These are phyloP conservation scores for Postia placenta DNA, from an alignment of 768 basidiomycete genomes.

Conservation along the genomic window DNA sequence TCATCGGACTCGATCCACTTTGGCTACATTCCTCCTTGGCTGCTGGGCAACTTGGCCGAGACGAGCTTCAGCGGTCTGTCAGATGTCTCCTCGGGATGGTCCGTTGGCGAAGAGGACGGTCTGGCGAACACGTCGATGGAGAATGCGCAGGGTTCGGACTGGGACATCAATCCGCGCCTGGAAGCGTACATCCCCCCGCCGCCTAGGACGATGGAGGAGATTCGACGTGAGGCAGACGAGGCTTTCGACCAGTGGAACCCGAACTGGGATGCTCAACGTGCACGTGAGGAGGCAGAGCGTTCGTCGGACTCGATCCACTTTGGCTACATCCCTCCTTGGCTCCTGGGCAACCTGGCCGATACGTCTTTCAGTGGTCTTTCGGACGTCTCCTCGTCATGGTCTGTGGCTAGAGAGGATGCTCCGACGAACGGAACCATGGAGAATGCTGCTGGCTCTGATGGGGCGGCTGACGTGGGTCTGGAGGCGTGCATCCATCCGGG, in stretches of 20 bases:
- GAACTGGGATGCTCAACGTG: neutral
- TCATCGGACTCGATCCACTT: neutral
- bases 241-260: neutral
- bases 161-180: neutral
- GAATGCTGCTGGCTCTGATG: too few species aligned
- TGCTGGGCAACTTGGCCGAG: neutral
- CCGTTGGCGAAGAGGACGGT: too few species aligned
- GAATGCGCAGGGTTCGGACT: neutral
- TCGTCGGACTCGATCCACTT: neutral
- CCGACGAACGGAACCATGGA: too few species aligned
- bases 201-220: neutral
- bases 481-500: too few species aligned
- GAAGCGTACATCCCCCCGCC: neutral
- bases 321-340: neutral
- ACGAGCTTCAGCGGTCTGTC: neutral
- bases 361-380: neutral
- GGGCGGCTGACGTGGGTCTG: too few species aligned
- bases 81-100: neutral
- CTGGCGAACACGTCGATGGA: too few species aligned
- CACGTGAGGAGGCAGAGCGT: neutral
- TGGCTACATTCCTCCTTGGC: neutral
- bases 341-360: neutral
- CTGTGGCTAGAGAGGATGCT: too few species aligned
- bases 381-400: neutral
- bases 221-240: neutral